These are phyloP conservation scores for Tuber melanosporum DNA, from an alignment of 495 filamentous ascomycete species.

Conservation along the genomic window DNA sequence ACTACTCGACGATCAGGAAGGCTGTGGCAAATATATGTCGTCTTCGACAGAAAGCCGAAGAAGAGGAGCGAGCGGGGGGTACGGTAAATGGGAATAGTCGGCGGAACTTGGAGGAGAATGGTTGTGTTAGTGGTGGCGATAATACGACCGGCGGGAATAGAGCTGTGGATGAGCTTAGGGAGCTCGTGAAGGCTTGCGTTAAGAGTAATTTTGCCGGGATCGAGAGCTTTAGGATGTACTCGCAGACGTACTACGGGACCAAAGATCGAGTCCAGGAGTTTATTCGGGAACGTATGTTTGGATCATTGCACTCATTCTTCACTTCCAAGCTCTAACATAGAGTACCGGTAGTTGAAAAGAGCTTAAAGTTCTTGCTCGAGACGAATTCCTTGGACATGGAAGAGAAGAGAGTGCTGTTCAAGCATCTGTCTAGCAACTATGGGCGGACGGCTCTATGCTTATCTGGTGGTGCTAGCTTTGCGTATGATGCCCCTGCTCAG, in stretches of 20 bases:
- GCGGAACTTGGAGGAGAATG: constrained; percentile 34
- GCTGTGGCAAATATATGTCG: constrained; percentile 67
- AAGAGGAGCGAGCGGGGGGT: constrained; percentile 44
- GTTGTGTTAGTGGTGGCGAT: constrained; percentile 16
- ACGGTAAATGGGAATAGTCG: constrained; percentile 2
- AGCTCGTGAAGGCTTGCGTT: constrained; percentile 77
- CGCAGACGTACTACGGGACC: constrained; percentile 92
- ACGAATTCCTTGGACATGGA: constrained; percentile 60
- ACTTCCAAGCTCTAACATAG: constrained; percentile 4
- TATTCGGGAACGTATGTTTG: constrained; percentile 63
- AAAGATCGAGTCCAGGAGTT: constrained; percentile 86
- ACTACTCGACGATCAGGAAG: constrained; percentile 68
- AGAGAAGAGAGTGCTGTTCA: constrained; percentile 77
- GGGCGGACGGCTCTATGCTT: constrained; percentile 88
- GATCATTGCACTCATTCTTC: neutral
- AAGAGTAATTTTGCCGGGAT: constrained; percentile 95
- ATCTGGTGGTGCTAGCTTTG: constrained; percentile 90
- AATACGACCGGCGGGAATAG: constrained; percentile 10
- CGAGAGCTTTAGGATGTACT: constrained; percentile 91
- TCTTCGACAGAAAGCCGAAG: constrained; percentile 54
- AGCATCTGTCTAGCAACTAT: constrained; percentile 80
- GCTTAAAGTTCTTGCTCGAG: constrained; percentile 60
- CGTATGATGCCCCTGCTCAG: constrained; percentile 39
- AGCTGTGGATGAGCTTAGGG: constrained; percentile 64
- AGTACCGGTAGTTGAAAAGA: constrained; percentile 48